A percentile compares a stretch with the other conserved stretches of the same genome.
Conservation (phyloP, 192 early-diverging fungal genomes). For the Ambispora gerdemannii region DNA sequence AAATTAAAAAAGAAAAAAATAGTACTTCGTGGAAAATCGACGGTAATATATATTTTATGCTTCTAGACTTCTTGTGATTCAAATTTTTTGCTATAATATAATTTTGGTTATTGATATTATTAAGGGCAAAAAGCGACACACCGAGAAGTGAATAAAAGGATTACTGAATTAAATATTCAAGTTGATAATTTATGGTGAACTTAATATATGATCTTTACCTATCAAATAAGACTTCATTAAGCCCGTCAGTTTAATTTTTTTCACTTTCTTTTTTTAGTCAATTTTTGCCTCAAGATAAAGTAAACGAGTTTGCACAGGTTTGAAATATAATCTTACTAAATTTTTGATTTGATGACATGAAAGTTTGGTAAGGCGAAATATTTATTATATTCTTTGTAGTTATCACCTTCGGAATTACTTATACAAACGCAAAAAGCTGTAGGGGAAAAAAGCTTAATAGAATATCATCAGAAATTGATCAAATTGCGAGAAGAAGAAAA, state of each 20-base stretch:
- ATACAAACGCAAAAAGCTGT: constrained; percentile 82
- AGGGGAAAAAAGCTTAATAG: constrained; percentile 62
- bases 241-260: not conserved
- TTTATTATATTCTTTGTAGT: constrained; percentile 38
- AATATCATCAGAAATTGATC: constrained; percentile 67
- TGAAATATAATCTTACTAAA: not conserved
- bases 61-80: not conserved
- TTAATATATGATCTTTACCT: not conserved
- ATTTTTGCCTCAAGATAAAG: constrained; percentile 95
- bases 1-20: constrained; percentile 63
- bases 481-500: constrained; percentile 53
- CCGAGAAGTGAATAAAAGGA: constrained; percentile 61
- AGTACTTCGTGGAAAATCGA: constrained; percentile 77
- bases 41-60: constrained; percentile 43
- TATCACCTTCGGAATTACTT: constrained; percentile 75
- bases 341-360: not conserved
- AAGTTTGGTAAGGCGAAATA: not conserved
- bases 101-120: constrained; percentile 6
- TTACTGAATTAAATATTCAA: constrained; percentile 74
- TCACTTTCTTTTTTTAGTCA: constrained; percentile 53
- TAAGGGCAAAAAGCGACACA: constrained; percentile 60
- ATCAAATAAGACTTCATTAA: not conserved
- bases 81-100: not conserved
- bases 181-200: constrained; percentile 91
- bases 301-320: constrained; percentile 87